Conservation (phyloP, 331 rosid species). For the Ulmus americana region DNA sequence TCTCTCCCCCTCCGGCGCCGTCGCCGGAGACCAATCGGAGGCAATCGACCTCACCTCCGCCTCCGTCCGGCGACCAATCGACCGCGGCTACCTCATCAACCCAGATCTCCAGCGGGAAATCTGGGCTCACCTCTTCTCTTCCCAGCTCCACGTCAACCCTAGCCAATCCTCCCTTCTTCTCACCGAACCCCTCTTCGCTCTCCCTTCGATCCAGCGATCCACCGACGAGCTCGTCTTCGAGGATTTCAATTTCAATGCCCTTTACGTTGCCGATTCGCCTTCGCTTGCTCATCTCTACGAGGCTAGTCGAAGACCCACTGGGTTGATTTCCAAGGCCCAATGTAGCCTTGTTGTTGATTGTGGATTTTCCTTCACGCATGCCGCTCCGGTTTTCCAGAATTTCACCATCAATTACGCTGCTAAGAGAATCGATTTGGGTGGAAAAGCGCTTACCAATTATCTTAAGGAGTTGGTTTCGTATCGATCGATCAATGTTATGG, state of each 20-base stretch:
- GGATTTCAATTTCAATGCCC: conserved; percentile 61
- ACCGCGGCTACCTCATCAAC: conserved; percentile 80
- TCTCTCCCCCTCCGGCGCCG: conserved; percentile 23
- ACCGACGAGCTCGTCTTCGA: conserved; percentile 83
- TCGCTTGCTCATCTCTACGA: conserved; percentile 77
- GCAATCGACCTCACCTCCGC: conserved; percentile 51
- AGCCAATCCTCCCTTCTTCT: conserved; percentile 63
- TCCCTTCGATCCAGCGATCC: conserved; percentile 70
- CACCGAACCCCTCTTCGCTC: conserved; percentile 79
- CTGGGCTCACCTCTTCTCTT: conserved; percentile 66
- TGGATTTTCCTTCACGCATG: conserved; percentile 89
- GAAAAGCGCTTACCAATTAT: conserved; percentile 81
- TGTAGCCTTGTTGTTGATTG: conserved; percentile 87
- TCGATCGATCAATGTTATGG: conserved; percentile 80
- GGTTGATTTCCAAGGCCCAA: conserved; percentile 57
- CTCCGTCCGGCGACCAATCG: conserved; percentile 67
- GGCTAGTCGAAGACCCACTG: conserved; percentile 56
- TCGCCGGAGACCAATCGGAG: conserved; percentile 28
- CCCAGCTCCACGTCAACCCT: conserved; percentile 57
- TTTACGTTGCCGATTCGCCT: conserved; percentile 44
- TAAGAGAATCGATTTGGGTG: conserved; percentile 78
- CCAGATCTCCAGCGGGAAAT: conserved; percentile 76
- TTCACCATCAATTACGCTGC: conserved; percentile 68
- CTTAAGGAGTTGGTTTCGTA: conserved; percentile 84
- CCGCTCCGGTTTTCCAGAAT: conserved; percentile 82